Percentiles rank a stretch among this genome's conserved stretches.
These are phyloP conservation scores for Thermochaetoides thermophila DNA, from an alignment of 495 filamentous ascomycete genomes.

Conservation along the genomic window DNA sequence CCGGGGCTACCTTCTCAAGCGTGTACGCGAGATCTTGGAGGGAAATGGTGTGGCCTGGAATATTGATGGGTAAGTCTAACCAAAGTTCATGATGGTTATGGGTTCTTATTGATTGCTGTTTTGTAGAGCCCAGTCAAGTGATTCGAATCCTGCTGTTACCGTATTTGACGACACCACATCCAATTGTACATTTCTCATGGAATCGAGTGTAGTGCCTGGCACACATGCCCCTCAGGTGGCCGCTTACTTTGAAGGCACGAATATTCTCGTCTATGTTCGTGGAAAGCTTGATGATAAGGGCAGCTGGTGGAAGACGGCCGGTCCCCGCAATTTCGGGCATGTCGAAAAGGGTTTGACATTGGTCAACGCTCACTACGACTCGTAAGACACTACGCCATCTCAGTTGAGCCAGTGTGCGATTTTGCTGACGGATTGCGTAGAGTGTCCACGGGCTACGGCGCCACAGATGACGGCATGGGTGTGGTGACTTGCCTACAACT, in stretches of 20 bases:
- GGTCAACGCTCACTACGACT: constrained; percentile 91
- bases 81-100: not conserved
- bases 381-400: too few species aligned
- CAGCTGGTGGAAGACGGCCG: constrained; percentile 45
- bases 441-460: constrained; percentile 76
- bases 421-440: too few species aligned
- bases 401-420: too few species aligned
- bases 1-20: constrained; percentile 55
- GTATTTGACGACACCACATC: constrained; percentile 66
- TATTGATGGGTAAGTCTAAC: constrained; percentile 14
- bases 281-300: constrained; percentile 57
- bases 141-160: constrained; percentile 27
- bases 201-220: constrained; percentile 10
- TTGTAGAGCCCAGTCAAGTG: constrained; percentile 2
- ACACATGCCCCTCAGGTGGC: constrained; percentile 16
- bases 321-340: constrained; percentile 26
- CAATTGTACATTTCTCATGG: constrained; percentile 49
- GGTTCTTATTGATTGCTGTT: not conserved
- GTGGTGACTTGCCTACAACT: constrained; percentile 75
- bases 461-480: constrained; percentile 87
- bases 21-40: constrained; percentile 53
- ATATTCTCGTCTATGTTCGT: constrained; percentile 82
- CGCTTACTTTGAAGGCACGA: constrained; percentile 82
- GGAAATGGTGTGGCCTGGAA: constrained; percentile 32
- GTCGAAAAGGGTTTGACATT: constrained; percentile 61